A percentile compares a stretch with the other conserved stretches of the same genome.
phyloP scores from a whole-genome alignment of 2,329 filamentous ascomycete species.

The Diaporthe amygdali region DNA sequence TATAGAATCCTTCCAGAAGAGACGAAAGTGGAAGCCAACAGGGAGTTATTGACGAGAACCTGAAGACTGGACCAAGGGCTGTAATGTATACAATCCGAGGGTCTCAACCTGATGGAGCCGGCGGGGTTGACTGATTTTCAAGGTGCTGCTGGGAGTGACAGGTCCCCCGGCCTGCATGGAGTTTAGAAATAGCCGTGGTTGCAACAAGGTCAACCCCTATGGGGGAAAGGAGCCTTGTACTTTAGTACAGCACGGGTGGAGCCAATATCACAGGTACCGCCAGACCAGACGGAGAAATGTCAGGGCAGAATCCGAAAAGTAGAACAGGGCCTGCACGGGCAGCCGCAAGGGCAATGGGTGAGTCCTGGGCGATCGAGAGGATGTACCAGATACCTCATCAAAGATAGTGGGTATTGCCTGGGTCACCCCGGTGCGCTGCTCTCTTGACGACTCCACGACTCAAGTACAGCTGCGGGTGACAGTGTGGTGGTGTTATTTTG shows the following conservation, averaged over 20 bases:
- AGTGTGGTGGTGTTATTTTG: conserved; percentile 28
- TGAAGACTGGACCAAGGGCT: conserved; percentile 20
- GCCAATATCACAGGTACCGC: conserved; percentile 52
- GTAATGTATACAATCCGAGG: conserved; percentile 28
- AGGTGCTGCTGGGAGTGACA: conserved; percentile 44
- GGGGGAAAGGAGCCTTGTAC: conserved; percentile 42
- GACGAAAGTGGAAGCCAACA: conserved; percentile 2
- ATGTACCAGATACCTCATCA: conserved; percentile 46
- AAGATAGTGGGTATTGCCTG: conserved; percentile 44
- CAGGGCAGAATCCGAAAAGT: conserved; percentile 49
- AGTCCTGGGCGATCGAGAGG: conserved; percentile 27
- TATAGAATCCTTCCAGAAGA: conserved; percentile 15
- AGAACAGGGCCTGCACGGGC: conserved; percentile 47
- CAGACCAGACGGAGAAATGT: conserved; percentile 51
- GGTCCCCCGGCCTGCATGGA: conserved; percentile 47
- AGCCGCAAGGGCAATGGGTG: conserved; percentile 33
- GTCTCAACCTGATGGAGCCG: conserved; percentile 41
- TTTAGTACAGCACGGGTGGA: conserved; percentile 51
- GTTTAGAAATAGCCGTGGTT: conserved; percentile 44
- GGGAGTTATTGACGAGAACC: neutral
- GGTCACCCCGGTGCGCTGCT: conserved; percentile 36
- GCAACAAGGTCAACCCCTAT: conserved; percentile 43
- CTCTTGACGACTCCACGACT: conserved; percentile 40
- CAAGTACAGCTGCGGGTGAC: conserved; percentile 41
- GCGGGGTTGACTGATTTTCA: conserved; percentile 46